Evolutionary conservation across 2,329 filamentous ascomycete species (phyloP), one percentile per base, ranked within the genome.

Genomic region (Talaromyces amestolkiae): DNA sequence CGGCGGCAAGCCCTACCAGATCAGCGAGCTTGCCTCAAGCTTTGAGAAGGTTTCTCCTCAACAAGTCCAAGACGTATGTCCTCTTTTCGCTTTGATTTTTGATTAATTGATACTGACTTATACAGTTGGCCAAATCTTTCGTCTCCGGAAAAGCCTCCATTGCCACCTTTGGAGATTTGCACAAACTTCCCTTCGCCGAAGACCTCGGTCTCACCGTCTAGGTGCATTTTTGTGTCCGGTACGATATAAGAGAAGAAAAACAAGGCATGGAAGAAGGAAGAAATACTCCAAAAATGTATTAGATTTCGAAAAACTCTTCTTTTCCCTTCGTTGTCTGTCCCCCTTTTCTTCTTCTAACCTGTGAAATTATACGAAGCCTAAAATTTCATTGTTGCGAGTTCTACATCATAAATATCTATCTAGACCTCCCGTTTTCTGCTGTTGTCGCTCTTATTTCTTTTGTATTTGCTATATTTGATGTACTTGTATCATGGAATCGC

Each of bases 181-280:
- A 92, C 80, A 86, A 90, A 74, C 88, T 99, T 77, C 95, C 95
- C 65, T 99, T 90, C 77, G 95, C 93, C 71, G 91, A 93, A 82
- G 95, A 99, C 77, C 85, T 99, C 78, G 96, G 94, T 73, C 87
- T 99, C 77, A 92, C 89, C 79, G 92, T 97, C 86, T 99, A 96
- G 87, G 41, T 61, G 13, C 56, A 43, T 37, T 13, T 43, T 13
- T 43, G 56, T 43, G 19, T 9, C 10, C 22, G 13, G 24, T 39
- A 31, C 59, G 24, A 61, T 24, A 61, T 22, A 47, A 61, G 33
- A 49, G 31, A 35, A 58, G 39, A 41, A 58, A 45, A n/a, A 37
- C 7, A 63, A 58, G 27, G 24, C 35, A 60, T 53, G 35, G 22
- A 51, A 41, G 31, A 63, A 22, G 35, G 24, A 51, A 53, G 35